A percentile compares a stretch with the other conserved stretches of the same genome.
Conservation (phyloP, 306 rosid genomes). For the Cicer cuneatum region DNA sequence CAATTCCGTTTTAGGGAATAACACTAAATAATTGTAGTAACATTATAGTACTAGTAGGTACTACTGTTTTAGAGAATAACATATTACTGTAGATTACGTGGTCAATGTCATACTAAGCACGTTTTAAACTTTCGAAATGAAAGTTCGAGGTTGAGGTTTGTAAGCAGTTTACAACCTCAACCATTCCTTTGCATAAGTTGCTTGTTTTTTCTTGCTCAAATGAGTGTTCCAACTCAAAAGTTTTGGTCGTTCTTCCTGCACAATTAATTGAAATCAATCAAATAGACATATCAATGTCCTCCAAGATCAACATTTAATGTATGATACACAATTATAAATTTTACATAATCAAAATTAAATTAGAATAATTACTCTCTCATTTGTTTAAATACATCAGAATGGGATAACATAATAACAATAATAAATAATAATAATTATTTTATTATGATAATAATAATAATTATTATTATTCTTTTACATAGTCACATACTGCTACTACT, state of each 20-base stretch:
- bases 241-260: slow-evolving; percentile 29
- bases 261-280: background rate
- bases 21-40: background rate
- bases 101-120: background rate
- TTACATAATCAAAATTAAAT: background rate
- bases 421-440: no score
- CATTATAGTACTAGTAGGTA: background rate
- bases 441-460: no score
- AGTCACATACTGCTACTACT: no score
- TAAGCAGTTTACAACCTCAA: background rate
- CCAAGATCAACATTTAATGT: background rate
- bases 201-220: slow-evolving; percentile 54
- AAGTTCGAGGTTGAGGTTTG: slow-evolving; percentile 42
- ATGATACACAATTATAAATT: background rate
- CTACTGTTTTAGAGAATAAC: background rate
- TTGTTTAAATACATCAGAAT: background rate
- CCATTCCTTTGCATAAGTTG: background rate
- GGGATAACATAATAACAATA: no score
- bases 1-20: background rate
- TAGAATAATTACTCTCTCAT: background rate
- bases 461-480: no score
- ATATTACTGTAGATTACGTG: background rate
- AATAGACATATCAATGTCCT: background rate
- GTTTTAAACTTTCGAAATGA: background rate
- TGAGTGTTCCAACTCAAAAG: slow-evolving; percentile 52